Conservation (phyloP, 177 flowering plant species). For the Vitis hybrid region DNA sequence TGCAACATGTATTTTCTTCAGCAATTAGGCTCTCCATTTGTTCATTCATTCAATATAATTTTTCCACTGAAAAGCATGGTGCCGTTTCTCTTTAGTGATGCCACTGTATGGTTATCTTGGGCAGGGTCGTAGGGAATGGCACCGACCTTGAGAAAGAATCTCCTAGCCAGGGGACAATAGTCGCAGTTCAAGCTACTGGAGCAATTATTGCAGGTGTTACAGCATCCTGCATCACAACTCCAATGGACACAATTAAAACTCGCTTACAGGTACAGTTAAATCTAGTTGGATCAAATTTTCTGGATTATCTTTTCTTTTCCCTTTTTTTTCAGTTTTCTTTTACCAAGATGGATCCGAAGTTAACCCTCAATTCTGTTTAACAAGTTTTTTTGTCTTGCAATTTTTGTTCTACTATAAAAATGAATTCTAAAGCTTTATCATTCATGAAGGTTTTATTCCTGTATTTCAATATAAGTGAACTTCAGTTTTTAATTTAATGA, state of each 20-base stretch:
- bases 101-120: slow-evolving; percentile 9
- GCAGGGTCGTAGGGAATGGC: slow-evolving; percentile 60
- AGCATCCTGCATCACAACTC: slow-evolving; percentile 88
- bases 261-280: slow-evolving; percentile 69
- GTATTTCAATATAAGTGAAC: too few species aligned
- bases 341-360: too few species aligned
- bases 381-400: too few species aligned
- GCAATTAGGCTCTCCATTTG: too few species aligned
- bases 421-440: too few species aligned
- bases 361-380: too few species aligned
- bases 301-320: not conserved
- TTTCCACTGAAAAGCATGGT: too few species aligned
- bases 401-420: too few species aligned
- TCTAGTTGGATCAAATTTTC: not conserved
- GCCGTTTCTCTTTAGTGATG: not conserved
- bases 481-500: too few species aligned
- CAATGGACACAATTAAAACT: slow-evolving; percentile 95
- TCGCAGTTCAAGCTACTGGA: slow-evolving; percentile 83
- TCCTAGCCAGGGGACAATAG: slow-evolving; percentile 50
- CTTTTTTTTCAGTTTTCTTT: too few species aligned
- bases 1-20: not conserved
- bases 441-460: too few species aligned
- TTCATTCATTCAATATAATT: too few species aligned
- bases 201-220: slow-evolving; percentile 88
- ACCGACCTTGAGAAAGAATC: slow-evolving; percentile 33